phyloP scores from a whole-genome alignment of 495 filamentous ascomycete genomes.

The Penicillium pulvis region DNA sequence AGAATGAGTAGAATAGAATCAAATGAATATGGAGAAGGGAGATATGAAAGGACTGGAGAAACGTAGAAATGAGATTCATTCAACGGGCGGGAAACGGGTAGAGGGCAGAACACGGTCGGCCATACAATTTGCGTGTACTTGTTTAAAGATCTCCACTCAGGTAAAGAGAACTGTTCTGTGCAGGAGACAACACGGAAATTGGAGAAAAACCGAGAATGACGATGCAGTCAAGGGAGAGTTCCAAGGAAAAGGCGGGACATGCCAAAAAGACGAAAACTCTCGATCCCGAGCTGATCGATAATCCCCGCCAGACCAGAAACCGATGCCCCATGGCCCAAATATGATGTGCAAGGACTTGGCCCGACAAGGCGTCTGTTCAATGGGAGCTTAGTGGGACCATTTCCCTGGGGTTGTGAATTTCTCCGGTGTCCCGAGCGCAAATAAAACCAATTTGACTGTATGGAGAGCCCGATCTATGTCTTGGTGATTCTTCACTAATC shows the following conservation, averaged over 20 bases:
- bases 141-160: not conserved
- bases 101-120: slow-evolving; percentile 15
- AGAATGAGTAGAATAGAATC: not conserved
- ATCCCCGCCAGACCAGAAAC: not conserved
- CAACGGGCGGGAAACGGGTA: slow-evolving; percentile 7
- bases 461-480: not conserved
- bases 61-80: not conserved
- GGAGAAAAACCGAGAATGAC: not conserved
- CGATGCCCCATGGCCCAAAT: not conserved
- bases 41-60: slow-evolving; percentile 2
- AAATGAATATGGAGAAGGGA: not conserved
- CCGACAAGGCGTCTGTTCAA: not conserved
- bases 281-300: not conserved
- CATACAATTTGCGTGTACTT: slow-evolving; percentile 13
- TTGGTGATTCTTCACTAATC: not conserved
- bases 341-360: not conserved
- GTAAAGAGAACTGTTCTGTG: not conserved
- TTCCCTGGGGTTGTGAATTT: not conserved
- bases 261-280: not conserved
- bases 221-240: not conserved
- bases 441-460: not conserved
- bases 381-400: not conserved
- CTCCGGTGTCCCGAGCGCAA: not conserved
- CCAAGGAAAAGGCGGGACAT: not conserved
- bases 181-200: not conserved